Conservation (phyloP, 2,329 filamentous ascomycete species). For the Neopestalotiopsis sp. region DNA sequence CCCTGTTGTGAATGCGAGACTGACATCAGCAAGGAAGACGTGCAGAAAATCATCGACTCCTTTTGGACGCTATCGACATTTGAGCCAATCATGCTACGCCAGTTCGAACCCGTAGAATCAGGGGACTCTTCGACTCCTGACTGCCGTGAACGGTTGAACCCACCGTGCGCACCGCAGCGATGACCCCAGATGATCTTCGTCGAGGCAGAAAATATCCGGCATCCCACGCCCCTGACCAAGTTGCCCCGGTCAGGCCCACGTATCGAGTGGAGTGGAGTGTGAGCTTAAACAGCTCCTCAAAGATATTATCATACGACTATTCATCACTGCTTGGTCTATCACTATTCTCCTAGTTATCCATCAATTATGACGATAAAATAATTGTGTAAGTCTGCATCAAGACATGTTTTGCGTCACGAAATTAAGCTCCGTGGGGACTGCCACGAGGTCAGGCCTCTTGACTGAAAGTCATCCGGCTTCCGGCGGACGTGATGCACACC, state of each 20-base stretch:
- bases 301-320: constrained; percentile 1
- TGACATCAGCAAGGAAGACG: constrained; percentile 13
- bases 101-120: constrained; percentile 13
- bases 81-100: constrained; percentile 9
- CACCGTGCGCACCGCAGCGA: constrained; percentile 19
- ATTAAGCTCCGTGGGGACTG: constrained; percentile 5
- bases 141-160: constrained; percentile 20
- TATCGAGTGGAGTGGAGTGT: constrained; percentile 22
- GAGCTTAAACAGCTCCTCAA: constrained; percentile 18
- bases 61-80: constrained; percentile 15
- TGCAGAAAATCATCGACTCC: constrained; percentile 7
- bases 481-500: constrained; percentile 2
- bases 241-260: constrained; percentile 17
- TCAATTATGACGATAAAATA: background rate
- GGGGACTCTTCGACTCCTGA: constrained; percentile 17
- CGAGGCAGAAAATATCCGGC: constrained; percentile 20
- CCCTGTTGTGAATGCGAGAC: constrained; percentile 13
- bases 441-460: constrained; percentile 7
- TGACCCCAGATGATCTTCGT: constrained; percentile 20
- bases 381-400: background rate
- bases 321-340: background rate
- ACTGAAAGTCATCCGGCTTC: constrained; percentile 4
- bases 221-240: constrained; percentile 23
- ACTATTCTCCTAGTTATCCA: background rate
- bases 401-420: background rate